Percentiles rank a stretch among this genome's conserved stretches.
These are phyloP conservation scores for Hypomontagnella submonticulosa DNA, from an alignment of 495 filamentous ascomycete genomes.

Conservation along the genomic window DNA sequence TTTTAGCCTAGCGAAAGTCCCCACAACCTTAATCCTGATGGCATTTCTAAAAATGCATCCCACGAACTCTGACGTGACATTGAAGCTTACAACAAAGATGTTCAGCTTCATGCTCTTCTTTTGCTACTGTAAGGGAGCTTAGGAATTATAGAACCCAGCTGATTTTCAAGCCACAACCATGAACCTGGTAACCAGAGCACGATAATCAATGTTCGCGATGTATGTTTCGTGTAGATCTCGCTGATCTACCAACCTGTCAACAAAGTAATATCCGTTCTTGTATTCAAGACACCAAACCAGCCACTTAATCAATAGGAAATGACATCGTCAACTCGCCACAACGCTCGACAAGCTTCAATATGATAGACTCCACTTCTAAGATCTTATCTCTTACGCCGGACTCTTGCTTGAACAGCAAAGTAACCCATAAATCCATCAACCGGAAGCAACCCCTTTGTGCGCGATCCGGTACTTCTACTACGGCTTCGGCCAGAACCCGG, in stretches of 20 bases:
- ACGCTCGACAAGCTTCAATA: neutral
- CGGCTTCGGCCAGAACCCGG: neutral
- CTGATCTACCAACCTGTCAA: slow-evolving; percentile 22
- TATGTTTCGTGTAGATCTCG: slow-evolving; percentile 20
- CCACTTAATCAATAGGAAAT: slow-evolving; percentile 33
- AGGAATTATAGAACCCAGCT: slow-evolving; percentile 2
- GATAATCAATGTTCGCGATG: slow-evolving; percentile 1
- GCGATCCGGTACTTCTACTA: neutral
- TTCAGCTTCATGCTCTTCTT: neutral
- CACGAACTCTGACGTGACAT: slow-evolving; percentile 29
- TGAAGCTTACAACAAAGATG: slow-evolving; percentile 6
- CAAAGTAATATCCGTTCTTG: neutral
- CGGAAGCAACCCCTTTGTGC: slow-evolving; percentile 10
- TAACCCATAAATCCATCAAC: slow-evolving; percentile 13
- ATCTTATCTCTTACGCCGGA: slow-evolving; percentile 7
- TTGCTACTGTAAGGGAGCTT: neutral
- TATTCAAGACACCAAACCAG: slow-evolving; percentile 30
- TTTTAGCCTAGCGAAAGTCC: slow-evolving; percentile 19
- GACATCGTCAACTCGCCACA: slow-evolving; percentile 13
- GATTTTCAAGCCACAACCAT: slow-evolving; percentile 14
- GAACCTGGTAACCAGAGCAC: neutral
- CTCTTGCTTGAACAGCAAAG: slow-evolving; percentile 12
- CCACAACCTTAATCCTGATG: slow-evolving; percentile 43
- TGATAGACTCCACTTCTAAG: neutral
- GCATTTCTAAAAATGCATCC: slow-evolving; percentile 46